A percentile compares a stretch with the other conserved stretches of the same genome.
Conservation (phyloP, 2,329 filamentous ascomycete genomes). For the Epichloe festucae region DNA sequence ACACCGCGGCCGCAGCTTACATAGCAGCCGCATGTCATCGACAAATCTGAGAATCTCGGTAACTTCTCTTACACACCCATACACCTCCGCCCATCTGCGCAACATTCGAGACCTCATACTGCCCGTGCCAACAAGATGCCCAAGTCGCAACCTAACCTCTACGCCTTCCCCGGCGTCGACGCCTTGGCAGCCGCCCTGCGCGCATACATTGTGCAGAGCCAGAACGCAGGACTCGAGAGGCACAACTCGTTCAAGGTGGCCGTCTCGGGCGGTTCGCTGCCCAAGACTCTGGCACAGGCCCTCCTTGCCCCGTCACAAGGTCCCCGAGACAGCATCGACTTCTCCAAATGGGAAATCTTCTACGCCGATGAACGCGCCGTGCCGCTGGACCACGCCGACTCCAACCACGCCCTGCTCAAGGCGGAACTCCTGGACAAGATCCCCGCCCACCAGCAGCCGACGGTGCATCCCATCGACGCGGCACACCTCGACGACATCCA, state of each 20-base stretch:
- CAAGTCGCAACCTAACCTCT: constrained; percentile 55
- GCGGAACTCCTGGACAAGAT: constrained; percentile 81
- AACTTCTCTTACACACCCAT: too few species aligned
- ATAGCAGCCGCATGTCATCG: too few species aligned
- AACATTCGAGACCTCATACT: too few species aligned
- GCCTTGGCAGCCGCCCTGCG: constrained; percentile 67
- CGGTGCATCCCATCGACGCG: constrained; percentile 65
- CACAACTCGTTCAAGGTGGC: constrained; percentile 82
- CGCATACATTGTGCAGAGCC: constrained; percentile 67
- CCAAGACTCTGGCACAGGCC: constrained; percentile 73
- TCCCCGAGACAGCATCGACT: constrained; percentile 53
- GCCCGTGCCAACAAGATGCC: constrained; percentile 26
- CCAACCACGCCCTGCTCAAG: constrained; percentile 85
- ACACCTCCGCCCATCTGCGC: too few species aligned
- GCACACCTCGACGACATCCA: constrained; percentile 60
- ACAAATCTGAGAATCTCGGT: too few species aligned
- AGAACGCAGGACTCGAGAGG: constrained; percentile 65
- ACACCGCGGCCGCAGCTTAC: too few species aligned
- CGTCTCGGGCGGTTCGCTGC: constrained; percentile 87
- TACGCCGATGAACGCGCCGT: constrained; percentile 96
- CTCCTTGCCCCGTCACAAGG: constrained; percentile 47
- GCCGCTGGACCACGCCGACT: constrained; percentile 80
- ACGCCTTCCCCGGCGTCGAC: constrained; percentile 59
- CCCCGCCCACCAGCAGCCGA: constrained; percentile 52
- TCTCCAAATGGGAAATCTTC: constrained; percentile 92